These are phyloP conservation scores for Cymbopogon citratus DNA, from an alignment of 176 grass and related monocot genomes.

Conservation along the genomic window DNA sequence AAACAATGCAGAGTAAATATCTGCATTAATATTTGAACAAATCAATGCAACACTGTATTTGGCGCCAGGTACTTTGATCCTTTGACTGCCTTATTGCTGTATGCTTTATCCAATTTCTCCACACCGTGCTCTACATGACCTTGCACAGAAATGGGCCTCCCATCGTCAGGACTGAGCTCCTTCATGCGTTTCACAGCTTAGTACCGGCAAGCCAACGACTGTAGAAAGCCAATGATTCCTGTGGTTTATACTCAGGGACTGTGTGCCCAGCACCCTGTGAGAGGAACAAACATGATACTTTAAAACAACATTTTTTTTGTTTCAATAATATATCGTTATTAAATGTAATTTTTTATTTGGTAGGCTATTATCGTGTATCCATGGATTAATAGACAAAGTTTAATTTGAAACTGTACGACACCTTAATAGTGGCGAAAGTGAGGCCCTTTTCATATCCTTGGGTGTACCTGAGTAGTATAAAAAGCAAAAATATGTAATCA, in stretches of 20 bases:
- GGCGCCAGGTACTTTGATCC: not conserved
- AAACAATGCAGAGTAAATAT: not conserved
- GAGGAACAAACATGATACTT: not conserved
- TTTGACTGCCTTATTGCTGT: slow-evolving; percentile 24
- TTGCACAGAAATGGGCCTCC: slow-evolving; percentile 18
- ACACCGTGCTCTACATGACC: not conserved
- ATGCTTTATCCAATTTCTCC: not conserved
- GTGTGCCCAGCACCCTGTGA: slow-evolving; percentile 84
- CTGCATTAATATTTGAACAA: not conserved
- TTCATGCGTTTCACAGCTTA: slow-evolving; percentile 41
- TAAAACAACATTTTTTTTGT: not conserved
- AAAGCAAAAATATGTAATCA: not conserved
- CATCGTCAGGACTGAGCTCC: not conserved
- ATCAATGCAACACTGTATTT: slow-evolving; percentile 9
- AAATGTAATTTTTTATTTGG: not conserved
- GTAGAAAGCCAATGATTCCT: slow-evolving; percentile 76
- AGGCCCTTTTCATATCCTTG: slow-evolving; percentile 74
- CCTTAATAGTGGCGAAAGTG: slow-evolving; percentile 92
- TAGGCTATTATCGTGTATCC: not conserved
- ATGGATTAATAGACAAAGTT: not conserved
- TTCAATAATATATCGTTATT: not conserved
- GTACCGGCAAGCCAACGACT: slow-evolving; percentile 55
- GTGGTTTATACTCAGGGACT: slow-evolving; percentile 89
- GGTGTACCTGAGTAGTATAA: slow-evolving; percentile 59
- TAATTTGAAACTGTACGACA: slow-evolving; percentile 20